A percentile compares a stretch with the other conserved stretches of the same genome.
Evolutionary conservation across 495 filamentous ascomycete species (phyloP).

Genomic region (Aspergillus cavernicola): DNA sequence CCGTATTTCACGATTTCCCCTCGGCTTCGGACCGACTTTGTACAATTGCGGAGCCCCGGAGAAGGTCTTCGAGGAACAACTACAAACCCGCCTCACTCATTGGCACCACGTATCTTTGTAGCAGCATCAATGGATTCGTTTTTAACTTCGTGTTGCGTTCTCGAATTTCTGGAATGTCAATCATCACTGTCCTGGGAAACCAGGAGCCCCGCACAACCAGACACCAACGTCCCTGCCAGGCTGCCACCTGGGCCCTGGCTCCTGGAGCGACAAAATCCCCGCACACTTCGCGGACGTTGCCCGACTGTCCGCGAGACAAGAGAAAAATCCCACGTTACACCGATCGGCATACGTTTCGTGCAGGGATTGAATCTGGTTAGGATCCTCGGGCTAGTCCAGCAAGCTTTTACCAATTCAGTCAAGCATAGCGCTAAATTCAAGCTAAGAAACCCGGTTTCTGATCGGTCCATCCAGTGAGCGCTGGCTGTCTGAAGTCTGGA

Average conservation of each 20-base stretch:
- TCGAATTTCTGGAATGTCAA: conserved; percentile 1
- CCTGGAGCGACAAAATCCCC: no score
- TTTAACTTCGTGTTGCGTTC: background rate
- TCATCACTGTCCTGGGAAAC: background rate
- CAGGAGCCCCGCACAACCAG: background rate
- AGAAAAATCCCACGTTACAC: background rate
- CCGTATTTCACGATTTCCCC: conserved; percentile 6
- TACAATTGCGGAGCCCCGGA: background rate
- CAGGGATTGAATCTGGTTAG: background rate
- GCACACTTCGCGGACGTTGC: background rate
- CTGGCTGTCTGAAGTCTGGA: background rate
- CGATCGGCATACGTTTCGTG: background rate
- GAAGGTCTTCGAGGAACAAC: background rate
- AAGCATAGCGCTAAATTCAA: background rate
- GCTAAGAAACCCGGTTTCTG: background rate
- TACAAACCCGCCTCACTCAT: background rate
- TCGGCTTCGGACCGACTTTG: background rate
- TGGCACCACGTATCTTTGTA: background rate
- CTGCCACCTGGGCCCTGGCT: no score
- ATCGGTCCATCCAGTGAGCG: background rate
- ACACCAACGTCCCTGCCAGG: no score
- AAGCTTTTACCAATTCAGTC: conserved; percentile 1
- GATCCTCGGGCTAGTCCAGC: background rate
- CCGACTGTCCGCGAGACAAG: background rate
- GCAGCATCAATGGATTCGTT: background rate